Conservation (phyloP, 108 stramenopile species). For the Cyclostephanos invisitatus region DNA sequence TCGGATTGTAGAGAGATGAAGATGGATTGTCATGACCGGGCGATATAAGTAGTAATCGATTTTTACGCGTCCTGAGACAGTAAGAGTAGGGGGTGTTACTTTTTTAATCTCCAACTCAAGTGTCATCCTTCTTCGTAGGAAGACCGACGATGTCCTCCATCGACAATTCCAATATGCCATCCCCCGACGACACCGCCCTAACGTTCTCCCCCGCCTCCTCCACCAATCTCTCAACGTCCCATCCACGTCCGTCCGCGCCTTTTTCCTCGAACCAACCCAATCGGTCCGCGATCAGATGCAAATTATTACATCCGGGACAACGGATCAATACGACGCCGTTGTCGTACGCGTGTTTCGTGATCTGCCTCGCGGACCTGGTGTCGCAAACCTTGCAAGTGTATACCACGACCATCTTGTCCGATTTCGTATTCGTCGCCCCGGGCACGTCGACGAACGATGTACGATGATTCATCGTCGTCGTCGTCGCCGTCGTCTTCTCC, state of each 20-base stretch:
- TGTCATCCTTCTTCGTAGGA: constrained; percentile 15
- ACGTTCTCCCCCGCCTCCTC: constrained; percentile 63
- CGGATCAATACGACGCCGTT: constrained; percentile 93
- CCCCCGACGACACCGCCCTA: constrained; percentile 60
- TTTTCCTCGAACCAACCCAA: constrained; percentile 76
- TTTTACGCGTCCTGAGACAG: no score
- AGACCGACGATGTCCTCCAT: constrained; percentile 71
- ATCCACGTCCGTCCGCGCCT: constrained; percentile 51
- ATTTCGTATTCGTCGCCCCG: constrained; percentile 60
- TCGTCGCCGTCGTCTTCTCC: neutral
- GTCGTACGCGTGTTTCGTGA: constrained; percentile 91
- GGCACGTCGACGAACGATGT: constrained; percentile 43
- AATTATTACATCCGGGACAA: constrained; percentile 92
- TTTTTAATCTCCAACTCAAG: neutral
- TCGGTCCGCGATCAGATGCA: constrained; percentile 96
- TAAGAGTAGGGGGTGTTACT: neutral
- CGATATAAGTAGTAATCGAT: no score
- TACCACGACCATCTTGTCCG: constrained; percentile 81
- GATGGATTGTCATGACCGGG: no score
- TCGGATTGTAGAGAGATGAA: no score
- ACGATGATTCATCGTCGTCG: neutral
- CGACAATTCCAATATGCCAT: constrained; percentile 77
- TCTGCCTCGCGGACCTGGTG: constrained; percentile 93
- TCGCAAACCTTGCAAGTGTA: constrained; percentile 95
- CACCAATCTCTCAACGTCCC: constrained; percentile 77